These are phyloP conservation scores for Wickerhamiella musiphila DNA, from an alignment of 805 yeast genomes.

Conservation along the genomic window DNA sequence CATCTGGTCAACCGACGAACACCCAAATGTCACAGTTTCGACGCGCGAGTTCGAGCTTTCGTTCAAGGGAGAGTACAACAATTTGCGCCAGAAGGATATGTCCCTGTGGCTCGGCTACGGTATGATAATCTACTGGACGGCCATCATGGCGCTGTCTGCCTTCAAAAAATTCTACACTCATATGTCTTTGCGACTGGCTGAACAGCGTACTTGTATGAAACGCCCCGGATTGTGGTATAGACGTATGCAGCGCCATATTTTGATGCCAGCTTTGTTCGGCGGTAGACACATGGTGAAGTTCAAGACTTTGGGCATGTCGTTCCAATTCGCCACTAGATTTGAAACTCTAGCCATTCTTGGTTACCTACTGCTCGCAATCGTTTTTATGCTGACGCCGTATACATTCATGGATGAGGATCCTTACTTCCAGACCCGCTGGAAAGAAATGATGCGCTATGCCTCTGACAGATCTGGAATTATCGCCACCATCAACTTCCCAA, in stretches of 20 bases:
- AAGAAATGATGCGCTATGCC: constrained; percentile 25
- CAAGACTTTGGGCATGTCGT: constrained; percentile 11
- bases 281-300: constrained; percentile 18
- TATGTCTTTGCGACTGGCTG: constrained; percentile 11
- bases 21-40: constrained; percentile 5
- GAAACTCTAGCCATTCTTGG: constrained; percentile 29
- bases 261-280: constrained; percentile 24
- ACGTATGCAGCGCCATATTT: constrained; percentile 16
- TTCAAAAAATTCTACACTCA: constrained; percentile 4
- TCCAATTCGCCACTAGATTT: constrained; percentile 34
- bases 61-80: constrained; percentile 11
- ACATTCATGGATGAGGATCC: constrained; percentile 21
- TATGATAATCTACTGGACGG: constrained; percentile 19
- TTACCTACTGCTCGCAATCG: constrained; percentile 24
- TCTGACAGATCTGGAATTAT: constrained; percentile 42
- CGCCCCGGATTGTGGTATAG: constrained; percentile 9
- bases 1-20: constrained; percentile 5
- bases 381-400: constrained; percentile 20
- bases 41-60: constrained; percentile 8
- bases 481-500: constrained; percentile 31
- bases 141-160: constrained; percentile 10
- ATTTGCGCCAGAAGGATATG: constrained; percentile 15
- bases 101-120: constrained; percentile 20
- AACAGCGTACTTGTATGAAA: constrained; percentile 12
- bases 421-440: constrained; percentile 19